Conservation (phyloP, 768 basidiomycete genomes). For the Naganishia onofrii region DNA sequence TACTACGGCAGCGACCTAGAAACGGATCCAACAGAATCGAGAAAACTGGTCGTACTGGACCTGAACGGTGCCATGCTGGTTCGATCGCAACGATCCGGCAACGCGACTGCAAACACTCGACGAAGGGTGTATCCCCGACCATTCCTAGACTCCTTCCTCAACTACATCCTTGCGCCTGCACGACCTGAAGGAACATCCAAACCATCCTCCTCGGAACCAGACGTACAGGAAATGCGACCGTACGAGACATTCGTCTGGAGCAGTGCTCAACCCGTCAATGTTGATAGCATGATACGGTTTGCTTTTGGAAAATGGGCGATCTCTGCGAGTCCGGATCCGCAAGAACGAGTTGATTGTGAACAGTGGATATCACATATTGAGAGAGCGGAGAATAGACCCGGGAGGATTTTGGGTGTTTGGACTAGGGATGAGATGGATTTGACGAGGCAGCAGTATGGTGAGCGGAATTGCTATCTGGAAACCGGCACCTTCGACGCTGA, state of each 20-base stretch:
- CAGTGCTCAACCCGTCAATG: conserved; percentile 49
- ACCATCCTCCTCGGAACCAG: conserved; percentile 5
- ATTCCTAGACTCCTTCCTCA: conserved; percentile 44
- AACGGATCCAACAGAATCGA: conserved; percentile 3
- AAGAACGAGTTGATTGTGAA: background rate
- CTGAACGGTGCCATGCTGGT: conserved; percentile 48
- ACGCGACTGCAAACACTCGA: background rate
- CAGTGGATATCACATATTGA: conserved; percentile 3
- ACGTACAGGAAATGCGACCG: conserved; percentile 32
- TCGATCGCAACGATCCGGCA: conserved; percentile 26
- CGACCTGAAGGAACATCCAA: background rate
- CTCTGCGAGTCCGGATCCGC: background rate
- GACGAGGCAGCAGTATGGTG: conserved; percentile 40
- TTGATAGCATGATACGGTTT: conserved; percentile 42
- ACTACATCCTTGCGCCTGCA: conserved; percentile 39
- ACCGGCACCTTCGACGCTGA: background rate
- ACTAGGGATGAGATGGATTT: conserved; percentile 47
- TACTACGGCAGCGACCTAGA: conserved; percentile 17
- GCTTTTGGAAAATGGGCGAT: conserved; percentile 37
- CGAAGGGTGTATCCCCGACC: conserved; percentile 37
- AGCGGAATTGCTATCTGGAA: too few relatives aligned
- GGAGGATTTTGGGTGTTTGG: conserved; percentile 48
- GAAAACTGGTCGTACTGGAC: conserved; percentile 48
- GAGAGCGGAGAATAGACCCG: conserved; percentile 33
- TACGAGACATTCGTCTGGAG: conserved; percentile 51